phyloP scores from a whole-genome alignment of 2,329 filamentous ascomycete genomes.

The Simplicillium sp. region DNA sequence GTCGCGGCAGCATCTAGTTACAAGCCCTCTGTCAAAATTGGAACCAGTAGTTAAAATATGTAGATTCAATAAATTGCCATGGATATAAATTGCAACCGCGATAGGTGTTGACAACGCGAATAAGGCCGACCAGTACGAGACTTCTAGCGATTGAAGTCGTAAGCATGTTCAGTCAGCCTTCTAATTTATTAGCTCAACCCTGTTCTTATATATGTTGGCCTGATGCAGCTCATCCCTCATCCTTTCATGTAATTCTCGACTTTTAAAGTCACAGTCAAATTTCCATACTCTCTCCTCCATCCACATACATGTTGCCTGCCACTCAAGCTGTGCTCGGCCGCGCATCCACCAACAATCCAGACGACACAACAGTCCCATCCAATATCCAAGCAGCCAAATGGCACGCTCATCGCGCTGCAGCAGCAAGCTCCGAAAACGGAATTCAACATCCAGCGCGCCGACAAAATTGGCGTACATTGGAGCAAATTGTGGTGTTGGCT shows the following conservation, averaged over 20 bases:
- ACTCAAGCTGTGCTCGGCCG: background rate
- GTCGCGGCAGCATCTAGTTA: no score
- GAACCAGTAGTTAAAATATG: no score
- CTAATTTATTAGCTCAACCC: no score
- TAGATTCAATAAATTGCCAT: no score
- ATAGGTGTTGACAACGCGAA: no score
- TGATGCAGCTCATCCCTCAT: background rate
- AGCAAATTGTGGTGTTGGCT: background rate
- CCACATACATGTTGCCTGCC: background rate
- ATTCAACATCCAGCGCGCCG: background rate
- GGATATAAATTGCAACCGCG: no score
- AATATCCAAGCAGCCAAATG: background rate
- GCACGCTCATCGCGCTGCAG: background rate
- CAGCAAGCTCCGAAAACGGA: background rate
- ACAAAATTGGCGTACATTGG: background rate
- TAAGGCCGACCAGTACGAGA: no score
- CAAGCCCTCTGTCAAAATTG: no score
- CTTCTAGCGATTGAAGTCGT: no score
- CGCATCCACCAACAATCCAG: background rate
- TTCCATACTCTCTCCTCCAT: background rate
- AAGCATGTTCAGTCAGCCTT: no score
- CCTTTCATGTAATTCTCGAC: background rate
- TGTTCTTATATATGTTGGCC: no score
- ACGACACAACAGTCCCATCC: background rate
- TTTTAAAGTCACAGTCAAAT: background rate